These are phyloP conservation scores for Pluteus cervinus DNA, from an alignment of 768 basidiomycete species.

Conservation along the genomic window DNA sequence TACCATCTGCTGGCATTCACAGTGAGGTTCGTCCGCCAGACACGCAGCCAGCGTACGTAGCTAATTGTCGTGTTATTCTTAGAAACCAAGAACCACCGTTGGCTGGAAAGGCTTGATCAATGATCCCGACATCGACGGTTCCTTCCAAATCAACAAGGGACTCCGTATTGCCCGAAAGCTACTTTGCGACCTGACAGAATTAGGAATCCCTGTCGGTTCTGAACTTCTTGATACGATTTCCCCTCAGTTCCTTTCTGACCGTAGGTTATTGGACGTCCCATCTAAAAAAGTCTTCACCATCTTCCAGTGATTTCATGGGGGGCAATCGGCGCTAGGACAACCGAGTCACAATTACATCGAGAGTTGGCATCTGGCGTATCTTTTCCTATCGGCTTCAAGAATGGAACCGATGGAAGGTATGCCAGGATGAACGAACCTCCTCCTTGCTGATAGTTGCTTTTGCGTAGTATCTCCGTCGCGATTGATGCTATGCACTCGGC, in stretches of 20 bases:
- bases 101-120: constrained; percentile 97
- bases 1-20: no score
- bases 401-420: constrained; percentile 94
- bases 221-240: constrained; percentile 80
- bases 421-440: no score
- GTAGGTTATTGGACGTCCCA: constrained; percentile 26
- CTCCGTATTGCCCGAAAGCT: constrained; percentile 83
- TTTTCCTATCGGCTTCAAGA: constrained; percentile 99
- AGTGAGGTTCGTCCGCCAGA: no score
- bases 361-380: constrained; percentile 95
- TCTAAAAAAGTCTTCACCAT: background rate
- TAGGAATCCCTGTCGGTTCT: constrained; percentile 90
- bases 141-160: constrained; percentile 97
- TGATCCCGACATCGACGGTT: constrained; percentile 93
- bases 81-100: constrained; percentile 97
- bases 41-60: background rate
- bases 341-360: constrained; percentile 94
- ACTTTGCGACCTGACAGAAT: constrained; percentile 83
- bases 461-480: constrained; percentile 68
- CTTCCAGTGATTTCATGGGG: constrained; percentile 77
- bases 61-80: constrained; percentile 9
- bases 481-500: constrained; percentile 96
- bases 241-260: constrained; percentile 81
- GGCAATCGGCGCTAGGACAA: constrained; percentile 95
- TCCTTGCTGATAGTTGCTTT: constrained; percentile 1